Conservation (phyloP, 208 protist species). For the Crithidia acanthocephali region DNA sequence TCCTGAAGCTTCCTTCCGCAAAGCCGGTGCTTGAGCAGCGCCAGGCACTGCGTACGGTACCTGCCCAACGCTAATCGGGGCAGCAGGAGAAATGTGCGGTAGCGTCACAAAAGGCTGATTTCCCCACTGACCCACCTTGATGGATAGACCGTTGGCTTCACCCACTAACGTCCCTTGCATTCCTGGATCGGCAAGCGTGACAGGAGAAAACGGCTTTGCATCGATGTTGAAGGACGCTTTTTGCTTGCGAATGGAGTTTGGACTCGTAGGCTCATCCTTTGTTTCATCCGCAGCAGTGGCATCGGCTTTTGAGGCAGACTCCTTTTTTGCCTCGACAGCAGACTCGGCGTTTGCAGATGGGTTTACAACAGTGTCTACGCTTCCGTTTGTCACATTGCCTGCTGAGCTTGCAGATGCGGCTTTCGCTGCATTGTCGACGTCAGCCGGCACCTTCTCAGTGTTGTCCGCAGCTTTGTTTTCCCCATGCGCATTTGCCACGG, state of each 20-base stretch:
- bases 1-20: slow-evolving; percentile 8
- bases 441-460: background rate
- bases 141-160: slow-evolving; percentile 19
- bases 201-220: slow-evolving; percentile 31
- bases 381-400: background rate
- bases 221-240: slow-evolving; percentile 30
- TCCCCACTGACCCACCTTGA: slow-evolving; percentile 32
- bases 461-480: background rate
- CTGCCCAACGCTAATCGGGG: slow-evolving; percentile 3
- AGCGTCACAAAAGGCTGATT: slow-evolving; percentile 14
- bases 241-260: slow-evolving; percentile 20
- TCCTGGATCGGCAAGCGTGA: slow-evolving; percentile 19
- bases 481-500: background rate
- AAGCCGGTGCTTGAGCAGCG: background rate
- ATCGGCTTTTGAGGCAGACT: background rate
- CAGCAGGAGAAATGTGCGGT: slow-evolving; percentile 17
- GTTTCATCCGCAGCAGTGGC: background rate
- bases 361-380: background rate
- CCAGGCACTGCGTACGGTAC: slow-evolving; percentile 4
- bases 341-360: background rate
- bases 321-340: background rate
- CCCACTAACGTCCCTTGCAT: slow-evolving; percentile 15
- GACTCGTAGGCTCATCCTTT: slow-evolving; percentile 7
- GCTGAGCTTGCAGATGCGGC: no score
- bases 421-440: background rate